phyloP scores from a whole-genome alignment of 2,329 filamentous ascomycete species.

The Macrophomina tecta region DNA sequence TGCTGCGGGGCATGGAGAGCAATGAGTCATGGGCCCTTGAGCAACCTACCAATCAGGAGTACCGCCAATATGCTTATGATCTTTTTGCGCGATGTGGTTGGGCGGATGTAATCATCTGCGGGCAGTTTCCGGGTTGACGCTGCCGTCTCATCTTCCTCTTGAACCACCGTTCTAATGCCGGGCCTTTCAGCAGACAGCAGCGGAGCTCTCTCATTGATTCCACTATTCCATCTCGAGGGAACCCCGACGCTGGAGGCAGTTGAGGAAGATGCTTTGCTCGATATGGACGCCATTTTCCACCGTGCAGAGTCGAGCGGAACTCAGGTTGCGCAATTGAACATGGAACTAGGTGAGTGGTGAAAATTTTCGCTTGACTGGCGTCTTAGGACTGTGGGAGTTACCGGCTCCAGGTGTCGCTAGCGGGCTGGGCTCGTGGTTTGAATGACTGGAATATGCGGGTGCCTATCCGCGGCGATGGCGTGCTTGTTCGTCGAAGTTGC shows the following conservation, averaged over 20 bases:
- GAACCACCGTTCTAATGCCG: no score
- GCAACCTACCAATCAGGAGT: conserved; percentile 32
- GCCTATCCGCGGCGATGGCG: conserved; percentile 13
- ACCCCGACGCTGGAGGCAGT: background rate
- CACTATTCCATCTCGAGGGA: background rate
- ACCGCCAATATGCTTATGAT: conserved; percentile 35
- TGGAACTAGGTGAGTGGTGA: no score
- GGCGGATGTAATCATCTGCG: background rate
- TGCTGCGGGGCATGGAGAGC: background rate
- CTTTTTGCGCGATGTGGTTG: background rate
- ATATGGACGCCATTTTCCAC: background rate
- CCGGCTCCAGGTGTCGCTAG: background rate
- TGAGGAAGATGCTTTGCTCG: background rate
- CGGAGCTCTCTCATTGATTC: background rate
- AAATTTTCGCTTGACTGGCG: no score
- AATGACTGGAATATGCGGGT: background rate
- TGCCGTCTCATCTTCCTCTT: background rate
- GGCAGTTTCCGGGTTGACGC: background rate
- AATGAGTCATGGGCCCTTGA: background rate
- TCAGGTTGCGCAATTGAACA: no score
- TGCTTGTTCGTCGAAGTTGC: conserved; percentile 1
- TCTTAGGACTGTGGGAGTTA: background rate
- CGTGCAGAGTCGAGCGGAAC: background rate
- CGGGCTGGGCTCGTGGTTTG: no score
- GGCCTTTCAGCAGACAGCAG: background rate